Base-by-base conservation (phyloP, 495 filamentous ascomycete species). In the Achaetomiella virescens region DNA sequence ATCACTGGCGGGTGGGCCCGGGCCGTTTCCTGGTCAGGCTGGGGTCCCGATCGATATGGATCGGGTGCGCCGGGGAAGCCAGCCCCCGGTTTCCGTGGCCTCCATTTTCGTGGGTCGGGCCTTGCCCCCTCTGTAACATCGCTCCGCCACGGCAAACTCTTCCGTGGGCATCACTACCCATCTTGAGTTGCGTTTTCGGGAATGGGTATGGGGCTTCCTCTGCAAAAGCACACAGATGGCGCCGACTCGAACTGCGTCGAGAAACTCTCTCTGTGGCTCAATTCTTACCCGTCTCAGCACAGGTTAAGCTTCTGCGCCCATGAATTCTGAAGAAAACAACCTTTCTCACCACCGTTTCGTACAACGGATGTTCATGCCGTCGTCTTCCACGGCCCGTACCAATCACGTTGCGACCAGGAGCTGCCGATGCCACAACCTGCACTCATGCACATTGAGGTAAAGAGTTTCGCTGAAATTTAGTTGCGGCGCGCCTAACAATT, bases 11-110 rank as follows among this genome's bases (percentile, higher is more conserved):
- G 52, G 52, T 35, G 43, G 43, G 47, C 44, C 52, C 52, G 35
- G 52, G 35, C 52, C 52, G 52, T 48, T 55, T 41, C 52, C 52
- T 41, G 10, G 44, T 55, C 52, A 48, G 24, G 50, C 43, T 24
- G 38, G 35, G 35, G 24, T 0, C 35, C 24, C 54, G 46, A 57
- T 57, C 45, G 54, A 45, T 22, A 57, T 50, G 54, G 46, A 43
- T 7, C 20, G 36, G 38, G 35, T 35, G 45, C 37, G 22, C 45
- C 54, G 54, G 46, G 54, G 54, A 57, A 57, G 54, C 14, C 20
- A 35, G 35, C 37, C 46, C 46, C 46, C 47, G 40, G 54, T 22
- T 57, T 57, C 54, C 54, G 54, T 7, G 18, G 33, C 27, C 14
- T 12, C 8, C 12, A 25, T 45, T 44, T 40, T 47, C 35, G 22